Base-by-base conservation (phyloP, 768 basidiomycete genomes). In the Leucocoprinus leucothites region DNA sequence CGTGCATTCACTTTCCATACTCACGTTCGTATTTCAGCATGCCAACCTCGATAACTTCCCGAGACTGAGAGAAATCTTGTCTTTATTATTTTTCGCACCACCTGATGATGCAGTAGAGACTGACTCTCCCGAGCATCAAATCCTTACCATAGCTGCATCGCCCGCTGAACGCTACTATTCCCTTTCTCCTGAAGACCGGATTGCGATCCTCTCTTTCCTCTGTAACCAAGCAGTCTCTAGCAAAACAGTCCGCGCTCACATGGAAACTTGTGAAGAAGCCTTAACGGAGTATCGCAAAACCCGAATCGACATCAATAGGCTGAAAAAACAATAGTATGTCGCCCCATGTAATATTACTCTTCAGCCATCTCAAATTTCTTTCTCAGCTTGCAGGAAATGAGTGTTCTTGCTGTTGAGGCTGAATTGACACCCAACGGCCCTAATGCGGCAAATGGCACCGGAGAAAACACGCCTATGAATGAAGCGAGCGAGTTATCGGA, bases 221-320 rank as follows among this genome's bases (percentile, higher is more conserved):
- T 89, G 87, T 71, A 92, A 95, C 64, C 71, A 95, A 48, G 94
- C 88, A 1, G 83, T 94, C 22, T 93, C 94, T 21, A 94, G 91
- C 70, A 96, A 94, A 71, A 80, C 85, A 9, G 85, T 98, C 19
- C 90, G 94, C 65, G 71, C 80, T 4, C 90, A 92, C 63, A 89
- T 98, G 83, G 97, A 99, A 63, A 81, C 84, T 43, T 92, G 91
- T 63, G 94, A 95, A 64, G 82, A 89, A 62, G 86, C 89, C 60
- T 69, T 99, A 58, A 98, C 97, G 8, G 91, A 94, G 24, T 75
- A 97, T 31, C 74, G 97, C 59, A 99, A 98, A 71, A 92, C 96
- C 69, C 91, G 95, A 69, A 94, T 95, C 28, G 97, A 98, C 59
- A 85, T 94, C 58, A 97, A 97, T 71, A 81, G 95, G 57, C 76